These are phyloP conservation scores for Nicotiana noctiflora DNA, from an alignment of 257 asterid species.

Conservation along the genomic window DNA sequence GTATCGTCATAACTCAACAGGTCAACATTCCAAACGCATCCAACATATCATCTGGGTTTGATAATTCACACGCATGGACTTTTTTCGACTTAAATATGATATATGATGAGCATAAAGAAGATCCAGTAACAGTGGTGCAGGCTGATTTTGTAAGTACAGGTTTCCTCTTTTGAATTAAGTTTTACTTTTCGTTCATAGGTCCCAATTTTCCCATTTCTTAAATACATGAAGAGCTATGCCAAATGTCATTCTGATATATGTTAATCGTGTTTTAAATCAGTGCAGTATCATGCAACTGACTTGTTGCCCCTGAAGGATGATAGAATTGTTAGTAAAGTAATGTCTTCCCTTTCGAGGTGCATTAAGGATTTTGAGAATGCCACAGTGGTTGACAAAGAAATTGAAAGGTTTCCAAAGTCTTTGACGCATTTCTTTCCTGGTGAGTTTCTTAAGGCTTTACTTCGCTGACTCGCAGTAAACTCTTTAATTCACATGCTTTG, in stretches of 20 bases:
- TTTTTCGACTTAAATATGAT: conserved; percentile 42
- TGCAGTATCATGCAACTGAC: conserved; percentile 55
- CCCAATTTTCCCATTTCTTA: not conserved
- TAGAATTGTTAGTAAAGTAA: conserved; percentile 38
- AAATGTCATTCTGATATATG: not conserved
- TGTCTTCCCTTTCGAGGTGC: conserved; percentile 39
- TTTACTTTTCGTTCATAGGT: not conserved
- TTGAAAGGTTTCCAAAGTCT: conserved; percentile 47
- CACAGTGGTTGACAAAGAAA: conserved; percentile 44
- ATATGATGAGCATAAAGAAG: conserved; percentile 37
- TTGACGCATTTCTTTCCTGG: conserved; percentile 62
- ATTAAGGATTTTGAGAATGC: conserved; percentile 42
- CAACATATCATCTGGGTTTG: conserved; percentile 43
- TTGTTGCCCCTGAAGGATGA: conserved; percentile 51
- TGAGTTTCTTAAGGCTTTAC: not conserved
- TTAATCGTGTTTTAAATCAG: conserved; percentile 5
- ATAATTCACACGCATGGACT: conserved; percentile 41
- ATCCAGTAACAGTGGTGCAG: conserved; percentile 34
- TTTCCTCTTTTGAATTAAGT: not conserved
- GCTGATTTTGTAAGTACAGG: conserved; percentile 42
- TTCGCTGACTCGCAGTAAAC: not conserved
- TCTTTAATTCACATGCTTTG: not conserved
- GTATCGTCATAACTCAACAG: conserved; percentile 15
- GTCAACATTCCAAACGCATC: conserved; percentile 47
- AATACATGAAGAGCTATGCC: not conserved